phyloP scores from a whole-genome alignment of 345 rosid genomes.

The Reutealis trisperma region DNA sequence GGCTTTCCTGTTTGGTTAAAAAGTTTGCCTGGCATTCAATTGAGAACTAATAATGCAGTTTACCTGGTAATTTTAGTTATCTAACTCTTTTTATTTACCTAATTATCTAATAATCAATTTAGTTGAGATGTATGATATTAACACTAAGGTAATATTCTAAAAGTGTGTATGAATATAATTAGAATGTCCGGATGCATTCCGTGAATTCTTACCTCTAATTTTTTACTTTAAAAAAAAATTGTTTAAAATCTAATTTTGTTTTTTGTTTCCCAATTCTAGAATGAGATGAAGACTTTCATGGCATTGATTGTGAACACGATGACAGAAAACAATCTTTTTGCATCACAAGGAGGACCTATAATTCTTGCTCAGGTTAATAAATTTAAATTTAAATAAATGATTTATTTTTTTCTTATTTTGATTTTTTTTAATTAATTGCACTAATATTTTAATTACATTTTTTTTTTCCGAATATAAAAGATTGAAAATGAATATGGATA shows the following conservation, averaged over 20 bases:
- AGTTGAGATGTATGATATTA: no score
- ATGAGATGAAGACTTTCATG: conserved; percentile 27
- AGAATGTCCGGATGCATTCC: no score
- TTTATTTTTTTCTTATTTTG: no score
- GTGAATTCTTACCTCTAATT: no score
- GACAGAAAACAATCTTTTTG: conserved; percentile 17
- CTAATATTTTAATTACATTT: neutral
- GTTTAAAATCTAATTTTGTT: neutral
- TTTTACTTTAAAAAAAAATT: no score
- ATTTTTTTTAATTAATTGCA: neutral
- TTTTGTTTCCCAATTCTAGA: neutral
- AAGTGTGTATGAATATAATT: no score
- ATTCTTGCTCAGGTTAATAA: conserved; percentile 26
- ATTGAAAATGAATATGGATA: no score
- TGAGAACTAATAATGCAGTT: conserved; percentile 20
- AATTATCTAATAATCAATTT: neutral
- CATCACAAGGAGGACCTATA: conserved; percentile 31
- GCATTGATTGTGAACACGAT: conserved; percentile 18
- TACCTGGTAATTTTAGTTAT: conserved; percentile 4
- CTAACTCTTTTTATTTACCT: neutral
- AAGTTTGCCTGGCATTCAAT: conserved; percentile 13
- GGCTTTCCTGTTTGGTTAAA: conserved; percentile 32
- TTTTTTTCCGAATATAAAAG: no score
- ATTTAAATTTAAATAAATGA: neutral
- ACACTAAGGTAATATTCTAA: no score